Evolutionary conservation across 495 filamentous ascomycete genomes (phyloP).

Genomic region (Daldinia childiae): DNA sequence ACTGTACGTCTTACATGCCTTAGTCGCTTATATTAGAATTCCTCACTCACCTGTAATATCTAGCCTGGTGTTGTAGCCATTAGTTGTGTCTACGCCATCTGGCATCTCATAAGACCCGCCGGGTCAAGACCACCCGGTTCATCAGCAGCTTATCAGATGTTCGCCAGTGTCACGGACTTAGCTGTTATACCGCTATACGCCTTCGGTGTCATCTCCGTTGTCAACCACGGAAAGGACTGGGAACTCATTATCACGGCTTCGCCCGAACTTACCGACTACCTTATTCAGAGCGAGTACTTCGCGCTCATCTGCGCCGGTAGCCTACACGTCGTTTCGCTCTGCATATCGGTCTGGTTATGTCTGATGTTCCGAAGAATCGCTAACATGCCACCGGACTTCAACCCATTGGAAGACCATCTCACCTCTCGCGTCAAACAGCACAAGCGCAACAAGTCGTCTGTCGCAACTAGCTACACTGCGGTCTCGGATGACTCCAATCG

Average conservation of each 20-base stretch:
- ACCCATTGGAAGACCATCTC: conserved; percentile 85
- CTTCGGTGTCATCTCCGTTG: conserved; percentile 70
- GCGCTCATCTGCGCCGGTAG: conserved; percentile 66
- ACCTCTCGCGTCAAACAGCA: conserved; percentile 69
- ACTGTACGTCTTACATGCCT: conserved; percentile 63
- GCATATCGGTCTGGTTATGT: conserved; percentile 74
- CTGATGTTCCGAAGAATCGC: conserved; percentile 83
- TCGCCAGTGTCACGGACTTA: conserved; percentile 75
- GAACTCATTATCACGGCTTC: conserved; percentile 64
- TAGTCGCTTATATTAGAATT: neutral
- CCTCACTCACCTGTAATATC: conserved; percentile 3
- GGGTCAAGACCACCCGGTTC: conserved; percentile 75
- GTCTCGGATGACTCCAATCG: conserved; percentile 62
- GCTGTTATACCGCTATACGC: conserved; percentile 79
- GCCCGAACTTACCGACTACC: conserved; percentile 56
- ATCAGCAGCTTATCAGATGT: conserved; percentile 85
- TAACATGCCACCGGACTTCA: conserved; percentile 87
- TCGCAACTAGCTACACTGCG: conserved; percentile 63
- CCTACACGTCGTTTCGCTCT: conserved; percentile 74
- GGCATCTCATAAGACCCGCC: conserved; percentile 74
- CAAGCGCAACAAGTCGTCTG: conserved; percentile 78
- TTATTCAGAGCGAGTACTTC: conserved; percentile 72
- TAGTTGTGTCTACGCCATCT: conserved; percentile 77
- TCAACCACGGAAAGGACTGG: conserved; percentile 67
- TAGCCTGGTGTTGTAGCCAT: conserved; percentile 75